Base-by-base conservation (phyloP, 352 stramenopile species). In the Pythium biforme region DNA sequence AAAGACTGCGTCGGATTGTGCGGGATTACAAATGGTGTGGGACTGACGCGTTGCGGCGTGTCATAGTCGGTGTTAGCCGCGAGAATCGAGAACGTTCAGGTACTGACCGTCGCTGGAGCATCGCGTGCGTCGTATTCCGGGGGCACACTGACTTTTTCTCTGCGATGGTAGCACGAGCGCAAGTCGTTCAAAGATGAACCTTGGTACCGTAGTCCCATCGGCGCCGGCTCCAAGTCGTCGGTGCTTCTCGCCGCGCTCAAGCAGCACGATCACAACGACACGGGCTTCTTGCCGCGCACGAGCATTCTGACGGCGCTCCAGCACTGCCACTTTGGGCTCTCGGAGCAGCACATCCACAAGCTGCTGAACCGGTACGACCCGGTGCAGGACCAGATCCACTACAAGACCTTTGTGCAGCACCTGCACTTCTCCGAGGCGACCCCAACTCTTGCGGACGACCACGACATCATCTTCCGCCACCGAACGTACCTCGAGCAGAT, bases 161-260 rank as follows among this genome's bases (percentile, higher is more conserved):
- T n/a, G 20, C 26, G 4, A 4, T 23, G 19, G 25, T 34, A 71
- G 57, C 40, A 59, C 29, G 58, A 62, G 8, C 54, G 59, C 48
- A 89, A 89, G 66, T 75, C 75, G 25, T 89, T 83, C 69, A 89
- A 87, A 57, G 64, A 82, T 47, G 76, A 87, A 17, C 46, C 70
- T 6, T 89, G 77, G 77, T 86, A 86, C 51, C 65, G 50, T 4
- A 89, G 77, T 50, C 74, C 74, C 5, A 67, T 86, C 20, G 77
- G 74, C 2, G 55, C 53, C 22, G 79, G 79, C 11, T 89, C 77
- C 31, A 79, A 69, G 39, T 66, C 68, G 7, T 77, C 79, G 1
- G 77, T 87, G 6, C 19, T 89, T 48, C 64, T 83, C 2, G 59
- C 72, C 4, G 68, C 75, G 27, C 51, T 87, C 26, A 80, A 76